Percentiles rank a stretch among this genome's conserved stretches.
phyloP scores from a whole-genome alignment of 768 basidiomycete species.

The Mycena latifolia region DNA sequence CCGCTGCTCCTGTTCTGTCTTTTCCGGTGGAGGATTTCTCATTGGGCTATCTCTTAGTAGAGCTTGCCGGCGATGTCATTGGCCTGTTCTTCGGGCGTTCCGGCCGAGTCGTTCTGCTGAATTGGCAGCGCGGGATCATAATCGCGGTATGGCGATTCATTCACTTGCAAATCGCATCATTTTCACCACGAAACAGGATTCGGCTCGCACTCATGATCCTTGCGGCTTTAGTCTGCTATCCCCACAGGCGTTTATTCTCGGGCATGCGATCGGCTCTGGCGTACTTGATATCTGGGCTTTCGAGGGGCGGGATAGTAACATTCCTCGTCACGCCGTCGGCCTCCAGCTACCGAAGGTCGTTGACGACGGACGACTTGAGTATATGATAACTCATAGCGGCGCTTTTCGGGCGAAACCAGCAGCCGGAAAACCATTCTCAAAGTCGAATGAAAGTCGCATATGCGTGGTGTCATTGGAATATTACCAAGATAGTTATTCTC shows the following conservation, averaged over 20 bases:
- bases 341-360: neutral
- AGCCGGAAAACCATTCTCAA: constrained; percentile 10
- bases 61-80: constrained; percentile 19
- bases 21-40: neutral
- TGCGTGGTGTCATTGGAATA: constrained; percentile 26
- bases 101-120: constrained; percentile 1
- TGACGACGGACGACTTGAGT: neutral
- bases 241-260: constrained; percentile 10
- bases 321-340: neutral
- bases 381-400: constrained; percentile 17
- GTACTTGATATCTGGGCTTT: constrained; percentile 6
- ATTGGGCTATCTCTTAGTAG: neutral
- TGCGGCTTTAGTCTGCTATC: constrained; percentile 7
- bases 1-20: neutral
- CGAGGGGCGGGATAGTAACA: neutral
- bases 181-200: neutral
- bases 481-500: neutral
- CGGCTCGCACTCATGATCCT: neutral
- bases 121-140: constrained; percentile 4
- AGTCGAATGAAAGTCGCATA: constrained; percentile 18
- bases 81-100: neutral
- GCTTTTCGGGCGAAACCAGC: constrained; percentile 12
- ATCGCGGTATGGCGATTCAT: neutral
- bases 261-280: neutral
- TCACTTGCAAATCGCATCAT: too few relatives aligned